phyloP scores from a whole-genome alignment of 2,329 filamentous ascomycete species.

The Cercospora sp. region DNA sequence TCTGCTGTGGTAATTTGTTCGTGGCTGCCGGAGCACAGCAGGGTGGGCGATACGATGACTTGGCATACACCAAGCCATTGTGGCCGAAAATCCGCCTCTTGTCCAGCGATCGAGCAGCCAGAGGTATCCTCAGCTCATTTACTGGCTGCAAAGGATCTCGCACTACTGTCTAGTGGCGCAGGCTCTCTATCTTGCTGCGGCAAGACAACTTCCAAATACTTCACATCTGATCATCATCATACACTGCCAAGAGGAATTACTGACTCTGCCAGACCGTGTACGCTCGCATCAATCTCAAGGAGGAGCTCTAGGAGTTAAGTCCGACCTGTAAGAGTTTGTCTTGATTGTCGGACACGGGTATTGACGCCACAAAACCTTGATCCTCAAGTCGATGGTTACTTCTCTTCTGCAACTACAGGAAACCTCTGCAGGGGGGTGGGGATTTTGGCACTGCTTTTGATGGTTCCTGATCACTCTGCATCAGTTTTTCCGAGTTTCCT shows the following conservation, averaged over 20 bases:
- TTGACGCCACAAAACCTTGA: too few relatives aligned
- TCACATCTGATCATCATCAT: not conserved
- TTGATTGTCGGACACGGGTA: too few relatives aligned
- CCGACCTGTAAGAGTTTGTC: too few relatives aligned
- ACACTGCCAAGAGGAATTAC: not conserved
- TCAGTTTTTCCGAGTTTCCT: too few relatives aligned
- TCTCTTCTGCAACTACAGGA: too few relatives aligned
- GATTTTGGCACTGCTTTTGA: too few relatives aligned
- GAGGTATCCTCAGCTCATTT: not conserved
- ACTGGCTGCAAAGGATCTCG: not conserved
- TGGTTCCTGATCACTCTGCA: too few relatives aligned
- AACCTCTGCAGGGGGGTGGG: too few relatives aligned
- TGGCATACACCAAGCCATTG: not conserved
- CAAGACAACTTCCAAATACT: not conserved
- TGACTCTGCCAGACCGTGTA: not conserved
- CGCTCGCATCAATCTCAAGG: not conserved
- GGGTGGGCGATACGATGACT: not conserved
- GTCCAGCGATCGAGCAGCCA: not conserved
- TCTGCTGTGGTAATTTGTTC: not conserved
- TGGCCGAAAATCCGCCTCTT: not conserved
- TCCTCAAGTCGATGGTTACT: too few relatives aligned
- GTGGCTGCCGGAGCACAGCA: not conserved
- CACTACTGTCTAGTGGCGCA: not conserved
- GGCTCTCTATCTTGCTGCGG: not conserved
- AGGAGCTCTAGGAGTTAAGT: not conserved